Conservation (phyloP, 2,329 filamentous ascomycete genomes). For the Stagonosporopsis cucurbitacearum region DNA sequence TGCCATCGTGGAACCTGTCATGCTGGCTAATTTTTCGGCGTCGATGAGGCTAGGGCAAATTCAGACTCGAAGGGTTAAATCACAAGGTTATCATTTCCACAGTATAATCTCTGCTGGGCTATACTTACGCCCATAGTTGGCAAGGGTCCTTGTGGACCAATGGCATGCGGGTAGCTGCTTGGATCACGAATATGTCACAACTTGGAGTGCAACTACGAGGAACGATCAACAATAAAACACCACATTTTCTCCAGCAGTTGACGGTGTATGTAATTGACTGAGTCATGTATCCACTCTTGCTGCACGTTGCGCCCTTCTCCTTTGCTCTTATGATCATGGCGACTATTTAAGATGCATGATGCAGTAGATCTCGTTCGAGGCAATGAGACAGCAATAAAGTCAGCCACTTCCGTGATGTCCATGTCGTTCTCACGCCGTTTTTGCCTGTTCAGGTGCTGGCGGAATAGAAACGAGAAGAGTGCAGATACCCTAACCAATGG, state of each 20-base stretch:
- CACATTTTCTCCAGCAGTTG: slow-evolving; percentile 13
- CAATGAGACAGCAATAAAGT: slow-evolving; percentile 4
- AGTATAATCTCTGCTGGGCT: background rate
- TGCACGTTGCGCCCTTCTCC: slow-evolving; percentile 37
- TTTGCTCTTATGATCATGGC: background rate
- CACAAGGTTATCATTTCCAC: background rate
- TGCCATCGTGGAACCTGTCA: background rate
- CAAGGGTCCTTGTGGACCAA: background rate
- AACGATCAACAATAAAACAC: slow-evolving; percentile 14
- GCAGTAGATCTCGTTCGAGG: background rate
- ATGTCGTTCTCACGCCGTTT: slow-evolving; percentile 11
- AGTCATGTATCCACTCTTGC: slow-evolving; percentile 6
- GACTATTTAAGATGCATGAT: background rate
- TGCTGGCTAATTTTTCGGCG: background rate
- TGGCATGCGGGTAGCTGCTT: slow-evolving; percentile 28
- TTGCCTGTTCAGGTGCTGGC: slow-evolving; percentile 7
- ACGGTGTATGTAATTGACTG: background rate
- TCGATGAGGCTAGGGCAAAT: background rate
- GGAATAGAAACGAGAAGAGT: background rate
- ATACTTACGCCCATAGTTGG: background rate
- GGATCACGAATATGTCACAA: slow-evolving; percentile 28
- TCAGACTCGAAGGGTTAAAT: background rate
- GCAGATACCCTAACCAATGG: slow-evolving; percentile 3
- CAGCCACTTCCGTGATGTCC: slow-evolving; percentile 24
- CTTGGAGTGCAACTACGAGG: slow-evolving; percentile 21